These are phyloP conservation scores for Trichoderma aggressivum DNA, from an alignment of 2,329 filamentous ascomycete species.

Conservation along the genomic window DNA sequence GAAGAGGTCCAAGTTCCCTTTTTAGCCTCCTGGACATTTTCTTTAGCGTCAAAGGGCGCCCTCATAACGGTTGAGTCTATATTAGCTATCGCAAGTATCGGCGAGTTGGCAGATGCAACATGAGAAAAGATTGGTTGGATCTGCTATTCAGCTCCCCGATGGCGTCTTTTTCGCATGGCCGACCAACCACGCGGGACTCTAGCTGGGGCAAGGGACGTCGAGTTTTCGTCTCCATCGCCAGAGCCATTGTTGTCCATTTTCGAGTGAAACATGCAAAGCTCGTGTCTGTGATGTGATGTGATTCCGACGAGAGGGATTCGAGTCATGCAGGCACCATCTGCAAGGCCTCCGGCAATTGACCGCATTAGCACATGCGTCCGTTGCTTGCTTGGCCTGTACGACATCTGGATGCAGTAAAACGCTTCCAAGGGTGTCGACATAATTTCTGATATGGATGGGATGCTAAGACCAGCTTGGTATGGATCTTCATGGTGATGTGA, in stretches of 20 bases:
- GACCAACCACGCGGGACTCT: not conserved
- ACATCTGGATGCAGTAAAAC: slow-evolving; percentile 5
- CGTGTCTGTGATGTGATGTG: slow-evolving; percentile 11
- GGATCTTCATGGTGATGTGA: not conserved
- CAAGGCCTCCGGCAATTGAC: slow-evolving; percentile 14
- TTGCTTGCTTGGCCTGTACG: slow-evolving; percentile 1
- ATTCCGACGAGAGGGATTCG: not conserved
- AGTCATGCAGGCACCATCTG: slow-evolving; percentile 15
- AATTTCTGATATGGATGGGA: not conserved
- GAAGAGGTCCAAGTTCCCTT: slow-evolving; percentile 8
- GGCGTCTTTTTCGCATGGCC: not conserved
- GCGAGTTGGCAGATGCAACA: not conserved
- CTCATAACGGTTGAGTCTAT: not conserved
- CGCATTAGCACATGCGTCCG: slow-evolving; percentile 15
- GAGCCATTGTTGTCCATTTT: not conserved
- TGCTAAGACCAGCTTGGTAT: not conserved
- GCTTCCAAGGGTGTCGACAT: not conserved
- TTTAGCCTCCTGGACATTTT: not conserved
- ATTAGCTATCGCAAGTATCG: not conserved
- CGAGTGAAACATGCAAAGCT: not conserved
- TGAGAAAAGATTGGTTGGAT: not conserved
- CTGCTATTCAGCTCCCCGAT: not conserved
- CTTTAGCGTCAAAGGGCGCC: slow-evolving; percentile 15
- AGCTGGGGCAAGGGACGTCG: not conserved
- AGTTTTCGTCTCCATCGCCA: not conserved